A percentile compares a stretch with the other conserved stretches of the same genome.
Conservation (phyloP, 352 stramenopile genomes). For the Aphanomyces invadans region DNA sequence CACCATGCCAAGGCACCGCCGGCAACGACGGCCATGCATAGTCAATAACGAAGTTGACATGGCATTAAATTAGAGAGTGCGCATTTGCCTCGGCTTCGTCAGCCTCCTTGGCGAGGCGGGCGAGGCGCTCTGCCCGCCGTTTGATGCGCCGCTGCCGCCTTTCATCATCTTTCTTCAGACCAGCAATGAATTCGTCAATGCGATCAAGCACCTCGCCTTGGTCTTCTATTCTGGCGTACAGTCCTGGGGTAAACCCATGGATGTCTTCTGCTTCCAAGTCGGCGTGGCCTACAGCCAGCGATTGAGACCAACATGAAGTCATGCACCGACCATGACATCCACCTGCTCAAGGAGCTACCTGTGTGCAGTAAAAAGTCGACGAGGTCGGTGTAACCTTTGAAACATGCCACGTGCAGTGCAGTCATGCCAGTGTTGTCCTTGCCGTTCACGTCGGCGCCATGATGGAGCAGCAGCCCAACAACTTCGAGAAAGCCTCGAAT, state of each 20-base stretch:
- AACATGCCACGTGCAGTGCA: conserved; percentile 60
- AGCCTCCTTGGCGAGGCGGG: not conserved
- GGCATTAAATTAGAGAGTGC: conserved; percentile 25
- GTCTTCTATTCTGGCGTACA: conserved; percentile 61
- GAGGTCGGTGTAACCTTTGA: conserved; percentile 57
- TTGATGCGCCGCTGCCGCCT: not conserved
- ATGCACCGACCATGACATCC: no score
- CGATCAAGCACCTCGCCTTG: conserved; percentile 53
- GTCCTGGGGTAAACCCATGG: conserved; percentile 56
- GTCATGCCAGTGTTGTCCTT: conserved; percentile 62
- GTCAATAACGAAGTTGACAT: no score
- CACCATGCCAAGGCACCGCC: no score
- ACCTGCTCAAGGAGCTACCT: no score
- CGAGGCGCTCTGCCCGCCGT: conserved; percentile 8
- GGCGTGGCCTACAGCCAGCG: not conserved
- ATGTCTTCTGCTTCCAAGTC: conserved; percentile 45
- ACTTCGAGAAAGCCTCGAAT: conserved; percentile 67
- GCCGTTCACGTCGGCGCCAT: conserved; percentile 48
- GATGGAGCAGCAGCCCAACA: conserved; percentile 55
- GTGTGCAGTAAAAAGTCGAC: conserved; percentile 65
- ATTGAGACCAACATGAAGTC: not conserved
- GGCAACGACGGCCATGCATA: no score
- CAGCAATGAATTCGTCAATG: conserved; percentile 41
- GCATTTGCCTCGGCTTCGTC: not conserved
- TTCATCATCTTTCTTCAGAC: conserved; percentile 26